phyloP scores from a whole-genome alignment of 495 filamentous ascomycete genomes.

The Evernia prunastri region DNA sequence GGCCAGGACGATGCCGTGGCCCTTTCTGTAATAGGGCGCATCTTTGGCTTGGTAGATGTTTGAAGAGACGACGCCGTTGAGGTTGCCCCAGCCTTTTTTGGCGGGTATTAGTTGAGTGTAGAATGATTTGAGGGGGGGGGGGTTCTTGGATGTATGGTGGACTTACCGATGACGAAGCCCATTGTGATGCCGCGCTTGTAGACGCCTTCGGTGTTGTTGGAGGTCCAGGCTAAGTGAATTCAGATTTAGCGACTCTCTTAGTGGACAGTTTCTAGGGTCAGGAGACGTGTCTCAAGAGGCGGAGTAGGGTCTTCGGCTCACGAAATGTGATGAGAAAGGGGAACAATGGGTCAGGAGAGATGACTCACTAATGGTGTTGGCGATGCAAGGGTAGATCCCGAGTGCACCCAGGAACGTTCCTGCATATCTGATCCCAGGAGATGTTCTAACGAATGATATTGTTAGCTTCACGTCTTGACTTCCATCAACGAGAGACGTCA shows the following conservation, averaged over 20 bases:
- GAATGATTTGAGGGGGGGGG: too few species aligned
- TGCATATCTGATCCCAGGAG: conserved; percentile 65
- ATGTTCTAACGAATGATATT: conserved; percentile 20
- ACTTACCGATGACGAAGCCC: conserved; percentile 82
- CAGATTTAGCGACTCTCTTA: too few species aligned
- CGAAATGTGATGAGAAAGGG: too few species aligned
- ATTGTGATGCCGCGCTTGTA: conserved; percentile 86
- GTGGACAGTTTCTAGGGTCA: too few species aligned
- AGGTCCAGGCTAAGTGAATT: conserved; percentile 79
- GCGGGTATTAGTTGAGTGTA: too few species aligned
- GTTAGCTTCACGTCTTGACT: background rate
- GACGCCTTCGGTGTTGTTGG: conserved; percentile 86
- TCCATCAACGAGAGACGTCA: background rate
- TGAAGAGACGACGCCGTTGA: conserved; percentile 77
- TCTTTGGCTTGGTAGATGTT: conserved; percentile 60
- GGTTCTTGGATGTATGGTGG: too few species aligned
- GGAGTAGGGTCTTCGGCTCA: too few species aligned
- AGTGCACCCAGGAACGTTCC: conserved; percentile 80
- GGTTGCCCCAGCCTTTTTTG: conserved; percentile 92
- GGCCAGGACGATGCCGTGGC: conserved; percentile 53
- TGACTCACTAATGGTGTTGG: conserved; percentile 95
- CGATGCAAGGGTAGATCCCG: conserved; percentile 85
- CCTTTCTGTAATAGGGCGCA: conserved; percentile 48
- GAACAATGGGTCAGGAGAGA: too few species aligned
- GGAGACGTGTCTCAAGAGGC: too few species aligned